phyloP scores from a whole-genome alignment of 352 stramenopile genomes.

The Globisporangium echinulatum region DNA sequence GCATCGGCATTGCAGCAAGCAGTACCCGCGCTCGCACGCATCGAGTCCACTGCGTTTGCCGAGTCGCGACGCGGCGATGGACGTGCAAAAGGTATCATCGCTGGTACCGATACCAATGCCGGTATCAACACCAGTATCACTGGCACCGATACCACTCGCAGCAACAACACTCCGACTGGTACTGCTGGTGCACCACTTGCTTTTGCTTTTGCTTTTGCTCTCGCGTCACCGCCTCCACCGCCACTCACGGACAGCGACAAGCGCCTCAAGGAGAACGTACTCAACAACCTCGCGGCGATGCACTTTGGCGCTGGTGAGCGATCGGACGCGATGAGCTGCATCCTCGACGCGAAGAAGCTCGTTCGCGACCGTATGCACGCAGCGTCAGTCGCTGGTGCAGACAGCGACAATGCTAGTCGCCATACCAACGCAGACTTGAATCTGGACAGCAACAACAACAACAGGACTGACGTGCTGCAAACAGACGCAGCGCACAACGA shows the following conservation, averaged over 20 bases:
- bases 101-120: neutral
- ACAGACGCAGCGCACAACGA: neutral
- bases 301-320: slow-evolving; percentile 24
- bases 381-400: neutral
- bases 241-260: neutral
- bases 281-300: slow-evolving; percentile 34
- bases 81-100: no score
- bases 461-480: neutral
- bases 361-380: slow-evolving; percentile 1
- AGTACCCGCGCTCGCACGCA: neutral
- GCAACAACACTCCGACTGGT: no score
- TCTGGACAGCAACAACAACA: no score
- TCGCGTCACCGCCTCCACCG: neutral
- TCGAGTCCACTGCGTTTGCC: neutral
- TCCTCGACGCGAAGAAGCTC: slow-evolving; percentile 35
- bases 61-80: neutral
- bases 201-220: no score
- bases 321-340: slow-evolving; percentile 25
- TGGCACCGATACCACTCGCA: no score
- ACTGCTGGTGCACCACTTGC: no score
- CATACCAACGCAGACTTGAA: no score
- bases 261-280: slow-evolving; percentile 22
- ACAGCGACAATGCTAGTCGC: neutral
- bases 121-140: neutral
- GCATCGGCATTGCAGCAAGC: no score